Conservation (phyloP, 2,329 filamentous ascomycete genomes). For the Fusarium sp. region DNA sequence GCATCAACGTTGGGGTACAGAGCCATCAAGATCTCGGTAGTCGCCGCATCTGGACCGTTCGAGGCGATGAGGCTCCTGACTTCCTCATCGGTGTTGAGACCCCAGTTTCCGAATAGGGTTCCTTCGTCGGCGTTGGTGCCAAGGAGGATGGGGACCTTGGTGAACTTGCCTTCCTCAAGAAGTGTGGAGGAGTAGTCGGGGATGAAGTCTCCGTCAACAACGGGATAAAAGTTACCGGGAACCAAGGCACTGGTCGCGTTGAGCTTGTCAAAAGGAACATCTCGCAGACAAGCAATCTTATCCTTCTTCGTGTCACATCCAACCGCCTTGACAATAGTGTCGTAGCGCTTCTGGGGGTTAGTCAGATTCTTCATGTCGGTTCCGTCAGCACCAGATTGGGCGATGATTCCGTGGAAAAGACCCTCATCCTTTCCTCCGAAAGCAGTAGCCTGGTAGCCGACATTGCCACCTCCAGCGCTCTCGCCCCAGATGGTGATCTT, state of each 20-base stretch:
- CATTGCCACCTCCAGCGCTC: conserved; percentile 63
- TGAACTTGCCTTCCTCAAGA: conserved; percentile 68
- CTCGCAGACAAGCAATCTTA: conserved; percentile 48
- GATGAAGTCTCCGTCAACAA: conserved; percentile 54
- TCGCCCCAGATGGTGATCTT: conserved; percentile 60
- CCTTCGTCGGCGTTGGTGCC: conserved; percentile 76
- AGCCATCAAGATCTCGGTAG: conserved; percentile 25
- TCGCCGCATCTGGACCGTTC: conserved; percentile 16
- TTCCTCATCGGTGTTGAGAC: conserved; percentile 49
- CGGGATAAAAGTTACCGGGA: conserved; percentile 25
- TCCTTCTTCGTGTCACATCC: conserved; percentile 42
- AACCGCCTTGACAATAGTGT: conserved; percentile 36
- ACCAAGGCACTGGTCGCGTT: conserved; percentile 33
- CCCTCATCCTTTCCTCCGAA: conserved; percentile 65
- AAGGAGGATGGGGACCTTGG: conserved; percentile 72
- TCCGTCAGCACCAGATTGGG: conserved; percentile 58
- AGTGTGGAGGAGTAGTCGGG: conserved; percentile 61
- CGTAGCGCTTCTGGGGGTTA: conserved; percentile 27
- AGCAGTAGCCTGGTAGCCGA: conserved; percentile 62
- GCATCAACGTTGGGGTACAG: conserved; percentile 40
- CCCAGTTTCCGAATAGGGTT: conserved; percentile 63
- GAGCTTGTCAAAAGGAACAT: conserved; percentile 35
- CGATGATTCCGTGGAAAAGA: conserved; percentile 66
- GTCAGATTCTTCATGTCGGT: conserved; percentile 38
- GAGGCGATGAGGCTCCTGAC: conserved; percentile 14